Percentiles rank a stretch among this genome's conserved stretches.
Conservation (phyloP, 495 filamentous ascomycete genomes). For the Penicillium silybi region DNA sequence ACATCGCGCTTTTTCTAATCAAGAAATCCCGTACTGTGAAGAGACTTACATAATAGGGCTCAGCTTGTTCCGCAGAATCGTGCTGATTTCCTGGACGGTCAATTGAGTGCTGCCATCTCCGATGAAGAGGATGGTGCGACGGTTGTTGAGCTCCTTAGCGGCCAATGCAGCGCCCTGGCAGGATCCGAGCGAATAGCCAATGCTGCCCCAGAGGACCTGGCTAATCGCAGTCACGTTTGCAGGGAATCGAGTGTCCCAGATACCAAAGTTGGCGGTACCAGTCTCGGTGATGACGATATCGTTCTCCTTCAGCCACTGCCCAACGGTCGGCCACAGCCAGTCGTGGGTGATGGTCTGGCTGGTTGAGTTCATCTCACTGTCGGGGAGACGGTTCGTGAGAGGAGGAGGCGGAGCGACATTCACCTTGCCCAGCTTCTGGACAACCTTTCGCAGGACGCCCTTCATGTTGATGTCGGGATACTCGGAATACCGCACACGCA, state of each 20-base stretch:
- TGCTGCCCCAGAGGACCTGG: conserved; percentile 87
- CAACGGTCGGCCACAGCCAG: conserved; percentile 82
- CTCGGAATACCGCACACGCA: conserved; percentile 72
- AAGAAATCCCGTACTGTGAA: not conserved
- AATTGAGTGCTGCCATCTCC: conserved; percentile 86
- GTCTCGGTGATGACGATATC: conserved; percentile 88
- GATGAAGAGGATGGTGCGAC: conserved; percentile 76
- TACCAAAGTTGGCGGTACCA: conserved; percentile 85
- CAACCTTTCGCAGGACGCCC: conserved; percentile 74
- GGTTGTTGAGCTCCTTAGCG: conserved; percentile 55
- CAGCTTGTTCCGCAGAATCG: conserved; percentile 74
- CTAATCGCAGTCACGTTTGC: conserved; percentile 68
- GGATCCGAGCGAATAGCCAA: conserved; percentile 77
- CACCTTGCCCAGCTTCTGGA: conserved; percentile 56
- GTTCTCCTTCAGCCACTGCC: conserved; percentile 67
- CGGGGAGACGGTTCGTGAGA: conserved; percentile 53
- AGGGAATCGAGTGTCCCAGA: conserved; percentile 84
- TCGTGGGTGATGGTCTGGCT: conserved; percentile 68
- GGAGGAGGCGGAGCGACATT: conserved; percentile 38
- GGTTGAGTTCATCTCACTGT: conserved; percentile 44
- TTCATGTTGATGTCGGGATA: conserved; percentile 84
- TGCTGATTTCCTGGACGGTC: conserved; percentile 80
- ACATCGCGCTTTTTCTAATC: not conserved
- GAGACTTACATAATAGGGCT: conserved; percentile 69
- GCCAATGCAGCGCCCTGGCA: conserved; percentile 74